phyloP scores from a whole-genome alignment of 2,329 filamentous ascomycete species.

The Cytospora chrysosperma region DNA sequence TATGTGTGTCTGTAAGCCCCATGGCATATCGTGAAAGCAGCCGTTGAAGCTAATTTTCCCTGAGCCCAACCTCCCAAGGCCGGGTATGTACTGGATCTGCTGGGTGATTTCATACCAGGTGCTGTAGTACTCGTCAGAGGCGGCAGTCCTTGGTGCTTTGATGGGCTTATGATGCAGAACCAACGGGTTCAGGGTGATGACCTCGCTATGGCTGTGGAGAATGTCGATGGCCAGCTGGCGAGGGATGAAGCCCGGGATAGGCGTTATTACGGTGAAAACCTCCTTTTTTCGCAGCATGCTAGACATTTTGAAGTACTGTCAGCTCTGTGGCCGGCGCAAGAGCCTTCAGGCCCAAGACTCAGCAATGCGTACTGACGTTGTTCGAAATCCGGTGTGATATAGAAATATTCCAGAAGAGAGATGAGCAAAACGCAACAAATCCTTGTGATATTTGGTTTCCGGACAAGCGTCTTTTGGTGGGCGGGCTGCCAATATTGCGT shows the following conservation, averaged over 20 bases:
- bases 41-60: constrained; percentile 68
- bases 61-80: constrained; percentile 62
- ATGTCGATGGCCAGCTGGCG: constrained; percentile 72
- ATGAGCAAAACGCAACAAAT: not conserved
- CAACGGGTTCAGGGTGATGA: constrained; percentile 69
- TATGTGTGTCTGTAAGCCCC: constrained; percentile 70
- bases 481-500: not conserved
- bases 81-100: constrained; percentile 67
- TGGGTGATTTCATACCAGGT: constrained; percentile 74
- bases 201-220: constrained; percentile 67
- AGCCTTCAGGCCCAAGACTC: not conserved
- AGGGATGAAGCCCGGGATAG: constrained; percentile 68
- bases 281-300: constrained; percentile 61
- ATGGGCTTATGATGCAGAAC: constrained; percentile 64
- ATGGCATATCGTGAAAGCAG: constrained; percentile 71
- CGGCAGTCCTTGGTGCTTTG: constrained; percentile 64
- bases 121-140: constrained; percentile 68
- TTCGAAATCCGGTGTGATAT: too few species aligned
- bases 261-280: constrained; percentile 66
- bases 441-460: not conserved
- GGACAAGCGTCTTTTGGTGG: not conserved
- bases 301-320: constrained; percentile 20
- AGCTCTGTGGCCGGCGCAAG: constrained; percentile 6
- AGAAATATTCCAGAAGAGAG: not conserved
- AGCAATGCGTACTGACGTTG: constrained; percentile 10